Evolutionary conservation across 306 rosid genomes (phyloP).

Genomic region (Cucurbita maxima): DNA sequence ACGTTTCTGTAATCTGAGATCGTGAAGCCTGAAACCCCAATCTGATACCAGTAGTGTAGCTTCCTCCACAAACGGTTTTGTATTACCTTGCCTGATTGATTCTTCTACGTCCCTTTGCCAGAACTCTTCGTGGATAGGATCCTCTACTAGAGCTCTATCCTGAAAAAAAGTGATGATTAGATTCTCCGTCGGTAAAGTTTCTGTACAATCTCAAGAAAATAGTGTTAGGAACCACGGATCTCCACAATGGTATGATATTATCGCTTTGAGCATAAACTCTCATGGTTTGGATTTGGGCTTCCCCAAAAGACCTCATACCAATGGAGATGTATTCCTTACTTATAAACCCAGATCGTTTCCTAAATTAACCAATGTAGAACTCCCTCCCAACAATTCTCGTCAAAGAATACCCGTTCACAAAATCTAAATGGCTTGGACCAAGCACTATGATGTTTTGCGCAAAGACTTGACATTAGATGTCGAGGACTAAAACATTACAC

Average conservation of each 20-base stretch:
- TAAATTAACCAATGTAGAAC: no score
- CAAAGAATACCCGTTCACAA: neutral
- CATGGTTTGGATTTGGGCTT: no score
- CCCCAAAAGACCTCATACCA: no score
- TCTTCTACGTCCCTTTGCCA: conserved; percentile 99
- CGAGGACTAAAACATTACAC: neutral
- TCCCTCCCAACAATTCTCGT: neutral
- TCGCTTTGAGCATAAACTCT: no score
- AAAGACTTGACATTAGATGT: neutral
- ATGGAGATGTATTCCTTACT: no score
- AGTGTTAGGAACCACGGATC: no score
- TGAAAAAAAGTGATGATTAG: conserved; percentile 3
- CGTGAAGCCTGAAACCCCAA: conserved; percentile 92
- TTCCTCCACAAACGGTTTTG: conserved; percentile 74
- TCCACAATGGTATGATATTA: no score
- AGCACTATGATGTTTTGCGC: neutral
- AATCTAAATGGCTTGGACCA: neutral
- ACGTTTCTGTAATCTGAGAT: conserved; percentile 71
- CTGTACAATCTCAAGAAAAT: neutral
- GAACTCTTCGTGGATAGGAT: conserved; percentile 83
- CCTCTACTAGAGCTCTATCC: conserved; percentile 90
- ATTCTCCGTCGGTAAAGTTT: neutral
- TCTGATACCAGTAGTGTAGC: conserved; percentile 74
- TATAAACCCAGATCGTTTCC: no score
- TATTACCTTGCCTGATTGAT: conserved; percentile 72